phyloP scores from a whole-genome alignment of 768 basidiomycete species.

The Pleurotus sapidus region DNA sequence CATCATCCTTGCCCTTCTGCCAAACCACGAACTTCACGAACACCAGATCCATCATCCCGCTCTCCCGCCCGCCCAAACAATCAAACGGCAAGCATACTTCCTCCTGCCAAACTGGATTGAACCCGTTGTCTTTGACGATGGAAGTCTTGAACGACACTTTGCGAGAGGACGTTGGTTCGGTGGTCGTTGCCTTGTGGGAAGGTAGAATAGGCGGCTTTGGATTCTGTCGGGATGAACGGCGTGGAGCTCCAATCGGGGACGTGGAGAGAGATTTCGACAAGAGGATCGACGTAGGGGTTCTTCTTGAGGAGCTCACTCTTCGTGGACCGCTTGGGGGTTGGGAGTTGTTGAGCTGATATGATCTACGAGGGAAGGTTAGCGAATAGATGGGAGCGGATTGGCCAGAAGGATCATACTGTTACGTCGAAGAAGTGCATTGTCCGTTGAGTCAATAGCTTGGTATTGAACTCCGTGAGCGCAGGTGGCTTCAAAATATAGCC shows the following conservation, averaged over 20 bases:
- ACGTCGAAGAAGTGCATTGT: slow-evolving; percentile 64
- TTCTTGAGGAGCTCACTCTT: slow-evolving; percentile 57
- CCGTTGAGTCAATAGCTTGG: slow-evolving; percentile 49
- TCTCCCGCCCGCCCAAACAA: slow-evolving; percentile 66
- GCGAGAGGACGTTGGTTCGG: slow-evolving; percentile 31
- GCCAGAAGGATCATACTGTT: slow-evolving; percentile 36
- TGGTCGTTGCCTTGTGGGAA: slow-evolving; percentile 18
- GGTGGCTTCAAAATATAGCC: slow-evolving; percentile 92
- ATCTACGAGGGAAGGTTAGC: slow-evolving; percentile 17
- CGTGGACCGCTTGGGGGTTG: slow-evolving; percentile 60
- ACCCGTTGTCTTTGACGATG: slow-evolving; percentile 81
- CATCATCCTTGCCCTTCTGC: slow-evolving; percentile 53
- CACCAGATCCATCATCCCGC: slow-evolving; percentile 74
- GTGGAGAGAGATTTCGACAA: slow-evolving; percentile 77
- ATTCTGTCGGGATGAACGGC: slow-evolving; percentile 22
- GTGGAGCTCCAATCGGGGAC: slow-evolving; percentile 65
- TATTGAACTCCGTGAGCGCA: slow-evolving; percentile 63
- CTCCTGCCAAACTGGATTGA: slow-evolving; percentile 90
- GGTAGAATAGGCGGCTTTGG: slow-evolving; percentile 16
- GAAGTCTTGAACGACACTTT: slow-evolving; percentile 56
- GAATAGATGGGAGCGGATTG: background rate
- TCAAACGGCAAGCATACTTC: slow-evolving; percentile 68
- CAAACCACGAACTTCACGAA: slow-evolving; percentile 81
- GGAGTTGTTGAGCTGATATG: slow-evolving; percentile 91
- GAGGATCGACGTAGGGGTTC: slow-evolving; percentile 62